phyloP scores from a whole-genome alignment of 352 stramenopile genomes.

The Phytopythium delawarense region DNA sequence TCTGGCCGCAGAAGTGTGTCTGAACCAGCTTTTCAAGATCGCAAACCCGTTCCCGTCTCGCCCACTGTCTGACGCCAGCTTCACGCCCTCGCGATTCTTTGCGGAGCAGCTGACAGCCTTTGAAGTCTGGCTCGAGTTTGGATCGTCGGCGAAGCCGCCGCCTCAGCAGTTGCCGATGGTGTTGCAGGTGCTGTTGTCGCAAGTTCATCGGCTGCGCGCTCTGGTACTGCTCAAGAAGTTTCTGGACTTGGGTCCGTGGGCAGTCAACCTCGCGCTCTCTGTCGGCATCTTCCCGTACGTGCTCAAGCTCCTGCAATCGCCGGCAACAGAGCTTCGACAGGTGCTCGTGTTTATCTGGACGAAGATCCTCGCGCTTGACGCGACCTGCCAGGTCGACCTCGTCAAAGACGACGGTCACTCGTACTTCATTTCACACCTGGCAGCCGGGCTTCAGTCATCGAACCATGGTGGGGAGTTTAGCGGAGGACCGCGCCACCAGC shows the following conservation, averaged over 20 bases:
- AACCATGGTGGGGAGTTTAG: slow-evolving; percentile 9
- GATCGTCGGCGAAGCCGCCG: slow-evolving; percentile 79
- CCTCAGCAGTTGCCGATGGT: slow-evolving; percentile 98
- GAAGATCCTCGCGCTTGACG: slow-evolving; percentile 95
- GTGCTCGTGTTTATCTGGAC: slow-evolving; percentile 93
- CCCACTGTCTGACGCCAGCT: slow-evolving; percentile 31
- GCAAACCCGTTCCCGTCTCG: slow-evolving; percentile 48
- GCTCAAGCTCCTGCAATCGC: slow-evolving; percentile 95
- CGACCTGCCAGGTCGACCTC: slow-evolving; percentile 94
- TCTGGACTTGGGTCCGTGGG: slow-evolving; percentile 92
- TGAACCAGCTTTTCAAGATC: slow-evolving; percentile 93
- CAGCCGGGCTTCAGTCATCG: slow-evolving; percentile 51
- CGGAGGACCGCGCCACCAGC: background rate
- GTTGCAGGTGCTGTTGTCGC: slow-evolving; percentile 95
- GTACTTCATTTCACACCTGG: slow-evolving; percentile 96
- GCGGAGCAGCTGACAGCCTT: slow-evolving; percentile 98
- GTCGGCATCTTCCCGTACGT: slow-evolving; percentile 99
- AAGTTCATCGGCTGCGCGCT: slow-evolving; percentile 95
- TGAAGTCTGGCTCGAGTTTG: slow-evolving; percentile 98
- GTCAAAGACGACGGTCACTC: slow-evolving; percentile 95
- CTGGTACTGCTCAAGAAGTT: slow-evolving; percentile 95
- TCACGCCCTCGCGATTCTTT: slow-evolving; percentile 95
- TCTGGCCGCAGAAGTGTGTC: slow-evolving; percentile 95
- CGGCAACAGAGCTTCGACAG: slow-evolving; percentile 94
- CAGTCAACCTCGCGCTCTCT: slow-evolving; percentile 89